Percentiles rank a stretch among this genome's conserved stretches.
phyloP scores from a whole-genome alignment of 2,329 filamentous ascomycete species.

The Pseudonectria foliicola region DNA sequence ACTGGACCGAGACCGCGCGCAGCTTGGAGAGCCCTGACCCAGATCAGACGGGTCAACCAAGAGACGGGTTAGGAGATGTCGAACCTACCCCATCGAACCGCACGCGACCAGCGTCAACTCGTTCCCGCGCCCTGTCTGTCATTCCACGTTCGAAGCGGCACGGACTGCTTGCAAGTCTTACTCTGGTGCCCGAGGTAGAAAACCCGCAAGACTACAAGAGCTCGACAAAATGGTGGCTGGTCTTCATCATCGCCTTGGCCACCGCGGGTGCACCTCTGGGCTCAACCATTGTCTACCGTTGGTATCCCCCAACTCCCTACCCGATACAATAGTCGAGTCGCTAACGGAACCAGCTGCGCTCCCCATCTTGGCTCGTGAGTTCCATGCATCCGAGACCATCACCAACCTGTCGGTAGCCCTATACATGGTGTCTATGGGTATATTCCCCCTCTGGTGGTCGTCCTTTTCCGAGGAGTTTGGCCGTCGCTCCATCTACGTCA shows the following conservation, averaged over 20 bases:
- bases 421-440: constrained; percentile 77
- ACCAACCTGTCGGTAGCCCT: constrained; percentile 71
- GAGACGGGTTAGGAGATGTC: constrained; percentile 16
- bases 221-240: constrained; percentile 78
- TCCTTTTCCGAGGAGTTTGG: constrained; percentile 69
- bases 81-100: constrained; percentile 12
- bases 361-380: constrained; percentile 51
- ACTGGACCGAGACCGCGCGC: constrained; percentile 9
- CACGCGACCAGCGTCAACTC: constrained; percentile 32
- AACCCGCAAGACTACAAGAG: constrained; percentile 66
- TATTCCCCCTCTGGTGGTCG: constrained; percentile 84
- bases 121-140: constrained; percentile 30
- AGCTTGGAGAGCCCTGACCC: constrained; percentile 4
- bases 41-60: constrained; percentile 14
- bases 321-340: not conserved
- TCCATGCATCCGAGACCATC: constrained; percentile 56
- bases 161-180: constrained; percentile 64
- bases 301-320: constrained; percentile 24
- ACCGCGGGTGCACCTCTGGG: constrained; percentile 76
- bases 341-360: constrained; percentile 52
- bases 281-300: constrained; percentile 76
- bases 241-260: constrained; percentile 67
- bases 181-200: constrained; percentile 72
- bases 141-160: constrained; percentile 48
- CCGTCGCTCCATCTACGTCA: constrained; percentile 69